These are phyloP conservation scores for Eucalyptus guilfoylei DNA, from an alignment of 345 rosid genomes.

Conservation along the genomic window DNA sequence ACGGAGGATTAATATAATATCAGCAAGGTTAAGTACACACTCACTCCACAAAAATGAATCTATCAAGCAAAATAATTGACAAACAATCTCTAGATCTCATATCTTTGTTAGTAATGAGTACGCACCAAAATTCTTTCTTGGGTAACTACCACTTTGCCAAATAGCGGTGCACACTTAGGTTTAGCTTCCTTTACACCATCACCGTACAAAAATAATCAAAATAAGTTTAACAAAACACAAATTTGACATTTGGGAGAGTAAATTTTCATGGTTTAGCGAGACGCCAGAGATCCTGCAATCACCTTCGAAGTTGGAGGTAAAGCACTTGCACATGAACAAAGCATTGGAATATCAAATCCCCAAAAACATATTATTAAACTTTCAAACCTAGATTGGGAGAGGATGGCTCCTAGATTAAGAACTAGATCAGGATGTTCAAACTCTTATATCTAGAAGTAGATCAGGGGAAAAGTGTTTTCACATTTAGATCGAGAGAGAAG, in stretches of 20 bases:
- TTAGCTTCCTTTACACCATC: too few relatives aligned
- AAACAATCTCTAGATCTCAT: not conserved
- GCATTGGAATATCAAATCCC: not conserved
- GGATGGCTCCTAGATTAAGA: not conserved
- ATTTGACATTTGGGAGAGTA: not conserved
- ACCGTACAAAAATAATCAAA: rapidly evolving
- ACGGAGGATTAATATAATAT: not conserved
- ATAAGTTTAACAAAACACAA: not conserved
- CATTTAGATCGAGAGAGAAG: not conserved
- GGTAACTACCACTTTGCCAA: not conserved
- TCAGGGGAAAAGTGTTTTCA: too few relatives aligned
- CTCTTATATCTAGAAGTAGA: not conserved
- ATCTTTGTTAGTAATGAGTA: not conserved
- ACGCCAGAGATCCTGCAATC: rapidly evolving
- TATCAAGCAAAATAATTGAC: not conserved
- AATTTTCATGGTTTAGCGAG: not conserved
- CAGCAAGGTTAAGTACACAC: rapidly evolving
- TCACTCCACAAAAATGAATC: too few relatives aligned
- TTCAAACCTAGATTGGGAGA: not conserved
- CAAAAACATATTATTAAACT: too few relatives aligned
- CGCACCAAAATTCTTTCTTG: not conserved
- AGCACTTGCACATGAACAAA: not conserved
- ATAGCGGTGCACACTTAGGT: rapidly evolving
- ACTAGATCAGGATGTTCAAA: not conserved
- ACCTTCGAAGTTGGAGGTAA: not conserved